A percentile compares a stretch with the other conserved stretches of the same genome.
These are phyloP conservation scores for Marsdenia floribunda DNA, from an alignment of 257 asterid genomes.

Conservation along the genomic window DNA sequence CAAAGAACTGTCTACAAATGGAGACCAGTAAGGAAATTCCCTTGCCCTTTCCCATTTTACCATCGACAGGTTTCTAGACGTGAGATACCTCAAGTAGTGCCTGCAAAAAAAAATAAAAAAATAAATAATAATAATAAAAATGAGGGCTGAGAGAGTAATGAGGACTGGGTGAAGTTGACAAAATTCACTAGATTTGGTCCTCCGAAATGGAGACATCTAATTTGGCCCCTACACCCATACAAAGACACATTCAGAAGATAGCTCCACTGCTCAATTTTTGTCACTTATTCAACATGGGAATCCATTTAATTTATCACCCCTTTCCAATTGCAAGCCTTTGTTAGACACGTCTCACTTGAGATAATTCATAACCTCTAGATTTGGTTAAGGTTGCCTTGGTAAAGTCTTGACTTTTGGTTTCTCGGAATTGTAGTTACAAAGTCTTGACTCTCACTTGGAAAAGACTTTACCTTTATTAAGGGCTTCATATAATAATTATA, in stretches of 20 bases:
- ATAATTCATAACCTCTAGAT: no score
- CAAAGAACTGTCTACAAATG: neutral
- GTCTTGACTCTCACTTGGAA: no score
- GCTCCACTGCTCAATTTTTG: constrained; percentile 18
- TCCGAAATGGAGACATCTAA: constrained; percentile 36
- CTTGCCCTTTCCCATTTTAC: neutral
- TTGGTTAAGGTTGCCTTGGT: no score
- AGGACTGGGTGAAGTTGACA: constrained; percentile 34
- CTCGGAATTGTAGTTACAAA: no score
- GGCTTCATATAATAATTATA: no score
- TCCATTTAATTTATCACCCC: no score
- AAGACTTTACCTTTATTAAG: no score
- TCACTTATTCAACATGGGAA: no score
- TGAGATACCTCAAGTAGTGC: neutral
- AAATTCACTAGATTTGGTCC: constrained; percentile 54
- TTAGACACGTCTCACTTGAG: no score
- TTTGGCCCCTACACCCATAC: constrained; percentile 31
- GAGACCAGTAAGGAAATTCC: neutral
- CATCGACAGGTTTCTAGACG: neutral
- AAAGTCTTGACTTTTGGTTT: no score
- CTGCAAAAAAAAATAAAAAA: neutral
- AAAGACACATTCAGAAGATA: neutral
- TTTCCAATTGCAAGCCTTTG: no score
- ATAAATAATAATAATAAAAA: no score
- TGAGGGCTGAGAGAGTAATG: neutral